phyloP scores from a whole-genome alignment of 2,329 filamentous ascomycete genomes.

The Polychaeton citri region DNA sequence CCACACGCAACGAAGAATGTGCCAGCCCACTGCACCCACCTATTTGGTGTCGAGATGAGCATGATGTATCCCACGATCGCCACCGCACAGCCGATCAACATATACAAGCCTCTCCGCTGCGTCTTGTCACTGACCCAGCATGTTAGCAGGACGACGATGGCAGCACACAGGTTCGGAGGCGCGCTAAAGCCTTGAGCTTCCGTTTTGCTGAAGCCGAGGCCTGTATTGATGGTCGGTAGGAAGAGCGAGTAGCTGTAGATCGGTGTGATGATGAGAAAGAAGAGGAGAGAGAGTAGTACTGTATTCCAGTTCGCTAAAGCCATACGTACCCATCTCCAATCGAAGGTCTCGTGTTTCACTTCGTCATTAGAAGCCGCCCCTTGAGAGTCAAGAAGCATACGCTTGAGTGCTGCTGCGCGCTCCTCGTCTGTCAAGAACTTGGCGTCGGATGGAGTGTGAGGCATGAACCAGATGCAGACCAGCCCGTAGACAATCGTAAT shows the following conservation, averaged over 20 bases:
- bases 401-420: conserved; percentile 18
- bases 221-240: conserved; percentile 16
- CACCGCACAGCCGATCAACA: conserved; percentile 8
- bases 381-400: conserved; percentile 16
- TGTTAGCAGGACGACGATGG: conserved; percentile 21
- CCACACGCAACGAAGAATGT: conserved; percentile 20
- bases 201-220: not conserved
- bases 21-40: conserved; percentile 10
- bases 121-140: conserved; percentile 29
- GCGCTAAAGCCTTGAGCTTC: conserved; percentile 25
- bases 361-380: conserved; percentile 7
- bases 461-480: conserved; percentile 41
- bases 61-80: conserved; percentile 12
- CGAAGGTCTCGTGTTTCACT: conserved; percentile 10
- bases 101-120: conserved; percentile 11
- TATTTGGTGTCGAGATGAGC: conserved; percentile 6
- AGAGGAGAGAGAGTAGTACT: conserved; percentile 9
- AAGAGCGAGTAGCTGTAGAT: conserved; percentile 21
- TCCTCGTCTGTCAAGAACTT: conserved; percentile 47
- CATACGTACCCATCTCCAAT: conserved; percentile 11
- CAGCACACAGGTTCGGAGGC: conserved; percentile 23
- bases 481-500: conserved; percentile 42
- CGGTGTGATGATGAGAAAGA: conserved; percentile 12
- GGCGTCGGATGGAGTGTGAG: conserved; percentile 51
- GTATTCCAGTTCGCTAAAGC: conserved; percentile 14